phyloP scores from a whole-genome alignment of 2,329 filamentous ascomycete species.

The Colletotrichum incanum region DNA sequence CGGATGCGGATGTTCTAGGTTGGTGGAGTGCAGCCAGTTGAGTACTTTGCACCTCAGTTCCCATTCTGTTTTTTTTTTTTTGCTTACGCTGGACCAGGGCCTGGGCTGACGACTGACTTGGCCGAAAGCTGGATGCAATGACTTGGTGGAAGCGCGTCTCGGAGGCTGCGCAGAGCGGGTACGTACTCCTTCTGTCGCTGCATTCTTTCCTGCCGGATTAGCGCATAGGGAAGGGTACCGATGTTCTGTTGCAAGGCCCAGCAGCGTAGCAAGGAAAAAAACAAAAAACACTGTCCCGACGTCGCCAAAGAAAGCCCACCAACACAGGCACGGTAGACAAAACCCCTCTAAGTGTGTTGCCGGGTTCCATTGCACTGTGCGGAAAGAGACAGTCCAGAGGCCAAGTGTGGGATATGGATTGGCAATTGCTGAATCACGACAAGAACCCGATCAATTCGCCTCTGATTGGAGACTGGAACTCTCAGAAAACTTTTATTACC shows the following conservation, averaged over 20 bases:
- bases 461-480: neutral
- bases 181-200: neutral
- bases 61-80: neutral
- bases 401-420: neutral
- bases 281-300: neutral
- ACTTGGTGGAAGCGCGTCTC: neutral
- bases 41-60: neutral
- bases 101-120: neutral
- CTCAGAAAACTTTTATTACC: neutral
- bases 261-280: neutral
- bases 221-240: neutral
- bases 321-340: neutral
- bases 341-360: neutral
- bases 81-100: neutral
- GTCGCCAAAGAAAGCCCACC: neutral
- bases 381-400: neutral
- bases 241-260: neutral
- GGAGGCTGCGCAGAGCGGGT: neutral
- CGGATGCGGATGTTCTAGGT: neutral
- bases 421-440: neutral
- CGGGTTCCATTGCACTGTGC: neutral
- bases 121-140: neutral
- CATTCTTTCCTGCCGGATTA: neutral
- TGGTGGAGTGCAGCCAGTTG: neutral
- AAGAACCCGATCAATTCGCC: neutral